Evolutionary conservation across 352 stramenopile species (phyloP), one percentile per base, ranked within the genome.

Genomic region (Hyaloperonospora brassicae): DNA sequence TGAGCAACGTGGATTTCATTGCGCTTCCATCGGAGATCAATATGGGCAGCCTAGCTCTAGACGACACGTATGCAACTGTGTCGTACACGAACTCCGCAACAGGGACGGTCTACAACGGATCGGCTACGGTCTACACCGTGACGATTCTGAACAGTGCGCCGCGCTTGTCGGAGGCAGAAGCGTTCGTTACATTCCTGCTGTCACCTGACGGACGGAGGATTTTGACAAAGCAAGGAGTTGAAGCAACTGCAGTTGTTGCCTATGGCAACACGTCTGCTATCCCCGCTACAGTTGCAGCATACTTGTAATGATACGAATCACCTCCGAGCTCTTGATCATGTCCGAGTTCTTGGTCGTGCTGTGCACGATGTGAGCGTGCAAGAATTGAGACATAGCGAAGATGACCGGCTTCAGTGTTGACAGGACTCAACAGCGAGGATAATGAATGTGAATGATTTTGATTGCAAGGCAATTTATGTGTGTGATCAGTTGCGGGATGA

Each of bases 41-140:
- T 40, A 60, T 66, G 59, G 57, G 58, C 35, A 64, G 61, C 31
- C 60, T 57, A 2, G 35, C 53, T n/a, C 46, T 66, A 5, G n/a
- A 70, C 22, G 52, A 59, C 44, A 53, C 60, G 23, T 70, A 70
- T 49, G 62, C 57, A 21, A 61, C 58, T 2, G 58, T 62, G 41
- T 70, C 62, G 36, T 70, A 70, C 57, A 66, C 62, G 0, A 70
- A 70, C 50, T 66, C 62, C 11, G 58, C 63, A 40, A 66, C 62
- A 14, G 62, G 62, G 5, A 61, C 53, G 41, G 58, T 70, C 13
- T 70, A 66, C 54, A 66, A 70, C 36, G 62, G 62, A 53, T 70
- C 62, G 13, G 62, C 62, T n/a, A 66, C 62, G 24, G 60, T 70
- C 34, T 70, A 70, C 41, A 70, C 62, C 11, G 53, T 70, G 21